Evolutionary conservation across 371 early-diverging fungal species (phyloP), one percentile per base, ranked within the genome.

Genomic region (Mortierella sp.): DNA sequence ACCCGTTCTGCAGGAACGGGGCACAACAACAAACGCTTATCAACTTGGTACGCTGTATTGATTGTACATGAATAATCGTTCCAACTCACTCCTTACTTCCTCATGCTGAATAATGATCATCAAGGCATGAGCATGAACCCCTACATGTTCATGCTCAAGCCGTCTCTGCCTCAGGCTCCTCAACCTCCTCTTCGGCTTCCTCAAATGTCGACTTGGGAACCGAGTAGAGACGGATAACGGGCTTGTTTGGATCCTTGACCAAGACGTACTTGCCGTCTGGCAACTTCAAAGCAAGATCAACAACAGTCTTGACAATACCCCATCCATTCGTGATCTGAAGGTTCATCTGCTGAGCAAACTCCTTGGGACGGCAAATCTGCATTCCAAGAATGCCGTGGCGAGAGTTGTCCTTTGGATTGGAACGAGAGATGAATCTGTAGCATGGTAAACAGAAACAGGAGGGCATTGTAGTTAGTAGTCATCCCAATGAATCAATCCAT

Each of bases 191-290:
- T 25, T 83, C 81, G 19, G 59, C 84, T 21, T 85, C 86, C 54
- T 91, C 89, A 74, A 91, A 88, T 37, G 91, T 85, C 51, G 85
- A 85, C 16, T 73, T 71, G 50, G 93, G 90, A 21, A 94, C 88
- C 41, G 84, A 68, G 82, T 96, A 96, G 53, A 97, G 62, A 55
- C 92, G 87, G 64, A 97, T 85, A 22, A 92, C 83, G 9, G 96
- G 86, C 89, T 94, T 95, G 86, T 94, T 94, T 31, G 99, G 96
- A 80, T 98, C 99, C 85, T 95, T 94, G 81, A 95, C 89, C 76
- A 98, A 81, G 29, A 98, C 91, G 74, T 94, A 98, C 77, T 92
- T 92, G 79, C 98, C 98, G 72, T 97, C 96, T 40, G 91, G 89
- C 59, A 94, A 81, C 67, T 89, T 85, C 71, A 94, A 79, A 55